phyloP scores from a whole-genome alignment of 2,329 filamentous ascomycete genomes.

The Colletotrichum chrysophilum region DNA sequence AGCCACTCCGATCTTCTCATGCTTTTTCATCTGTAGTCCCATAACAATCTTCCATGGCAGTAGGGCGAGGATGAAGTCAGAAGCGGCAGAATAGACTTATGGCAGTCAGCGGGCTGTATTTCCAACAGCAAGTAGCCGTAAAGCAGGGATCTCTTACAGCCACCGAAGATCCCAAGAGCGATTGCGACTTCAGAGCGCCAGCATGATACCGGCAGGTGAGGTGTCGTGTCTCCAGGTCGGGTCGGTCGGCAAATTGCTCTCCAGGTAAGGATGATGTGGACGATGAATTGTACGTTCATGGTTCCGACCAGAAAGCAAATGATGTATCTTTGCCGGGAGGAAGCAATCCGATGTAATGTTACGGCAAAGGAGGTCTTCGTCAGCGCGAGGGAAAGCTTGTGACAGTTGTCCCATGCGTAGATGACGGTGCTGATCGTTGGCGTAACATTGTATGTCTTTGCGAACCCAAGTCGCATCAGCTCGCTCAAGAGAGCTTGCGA shows the following conservation, averaged over 20 bases:
- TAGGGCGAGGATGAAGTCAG: conserved; percentile 28
- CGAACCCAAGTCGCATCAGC: conserved; percentile 11
- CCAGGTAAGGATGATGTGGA: neutral
- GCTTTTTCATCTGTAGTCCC: conserved; percentile 34
- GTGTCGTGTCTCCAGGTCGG: neutral
- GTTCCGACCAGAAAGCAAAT: conserved; percentile 30
- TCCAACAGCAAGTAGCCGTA: neutral
- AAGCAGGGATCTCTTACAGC: neutral
- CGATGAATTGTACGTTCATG: conserved; percentile 8
- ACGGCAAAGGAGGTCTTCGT: conserved; percentile 7
- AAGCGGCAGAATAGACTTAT: neutral
- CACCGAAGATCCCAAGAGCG: neutral
- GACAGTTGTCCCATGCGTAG: neutral
- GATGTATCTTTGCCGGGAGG: conserved; percentile 18
- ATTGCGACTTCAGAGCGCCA: neutral
- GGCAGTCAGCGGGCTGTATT: neutral
- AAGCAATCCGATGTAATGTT: conserved; percentile 24
- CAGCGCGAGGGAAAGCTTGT: neutral
- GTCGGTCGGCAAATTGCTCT: neutral
- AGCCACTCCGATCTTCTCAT: conserved; percentile 37
- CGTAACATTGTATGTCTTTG: neutral
- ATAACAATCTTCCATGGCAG: conserved; percentile 35
- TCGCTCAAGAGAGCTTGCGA: conserved; percentile 9
- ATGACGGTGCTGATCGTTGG: neutral
- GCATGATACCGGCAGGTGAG: neutral